A percentile compares a stretch with the other conserved stretches of the same genome.
These are phyloP conservation scores for Gastrolobium bilobum DNA, from an alignment of 306 rosid genomes.

Conservation along the genomic window DNA sequence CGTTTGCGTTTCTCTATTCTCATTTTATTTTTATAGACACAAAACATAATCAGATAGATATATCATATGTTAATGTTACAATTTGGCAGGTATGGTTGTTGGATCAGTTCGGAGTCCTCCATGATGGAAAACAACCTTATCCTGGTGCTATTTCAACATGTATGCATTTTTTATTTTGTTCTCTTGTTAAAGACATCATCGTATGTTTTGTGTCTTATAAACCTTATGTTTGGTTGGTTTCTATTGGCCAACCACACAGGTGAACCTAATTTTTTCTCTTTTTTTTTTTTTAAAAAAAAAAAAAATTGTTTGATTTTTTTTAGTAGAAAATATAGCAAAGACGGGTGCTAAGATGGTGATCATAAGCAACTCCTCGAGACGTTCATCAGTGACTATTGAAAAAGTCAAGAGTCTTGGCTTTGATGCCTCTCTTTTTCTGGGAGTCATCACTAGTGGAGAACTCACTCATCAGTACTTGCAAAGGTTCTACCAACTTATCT, in stretches of 20 bases:
- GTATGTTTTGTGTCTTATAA: background rate
- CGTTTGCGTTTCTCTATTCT: constrained; percentile 12
- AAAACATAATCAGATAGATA: background rate
- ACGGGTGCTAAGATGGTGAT: constrained; percentile 91
- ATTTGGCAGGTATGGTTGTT: constrained; percentile 84
- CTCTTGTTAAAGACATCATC: background rate
- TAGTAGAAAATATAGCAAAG: constrained; percentile 81
- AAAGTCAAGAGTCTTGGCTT: constrained; percentile 86
- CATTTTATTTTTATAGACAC: background rate
- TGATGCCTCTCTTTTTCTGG: constrained; percentile 82
- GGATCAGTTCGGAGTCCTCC: constrained; percentile 97
- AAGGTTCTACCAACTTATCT: constrained; percentile 54
- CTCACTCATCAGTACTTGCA: constrained; percentile 81
- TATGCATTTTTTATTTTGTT: constrained; percentile 41
- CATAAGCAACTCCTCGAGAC: constrained; percentile 97
- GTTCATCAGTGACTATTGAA: constrained; percentile 80
- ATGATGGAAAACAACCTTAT: constrained; percentile 94
- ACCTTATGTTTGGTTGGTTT: background rate
- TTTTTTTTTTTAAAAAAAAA: background rate
- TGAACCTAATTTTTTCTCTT: background rate
- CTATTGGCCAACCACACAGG: background rate
- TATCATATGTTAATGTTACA: background rate
- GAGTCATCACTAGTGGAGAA: constrained; percentile 96
- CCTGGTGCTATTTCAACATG: constrained; percentile 84
- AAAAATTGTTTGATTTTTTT: background rate